These are phyloP conservation scores for Plicaturopsis crispa DNA, from an alignment of 768 basidiomycete species.

Conservation along the genomic window DNA sequence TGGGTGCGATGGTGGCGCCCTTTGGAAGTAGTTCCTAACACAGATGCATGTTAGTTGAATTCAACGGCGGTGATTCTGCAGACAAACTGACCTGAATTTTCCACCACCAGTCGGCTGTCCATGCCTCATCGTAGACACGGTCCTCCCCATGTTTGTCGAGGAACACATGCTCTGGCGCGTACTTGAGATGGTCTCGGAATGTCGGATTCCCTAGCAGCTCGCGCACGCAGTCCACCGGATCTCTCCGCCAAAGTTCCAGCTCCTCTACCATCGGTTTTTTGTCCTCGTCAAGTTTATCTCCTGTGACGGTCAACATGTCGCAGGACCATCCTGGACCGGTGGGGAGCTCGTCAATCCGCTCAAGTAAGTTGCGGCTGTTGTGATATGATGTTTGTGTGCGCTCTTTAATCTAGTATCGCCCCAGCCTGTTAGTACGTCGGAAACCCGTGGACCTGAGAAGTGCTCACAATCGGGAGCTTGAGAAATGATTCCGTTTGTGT, in stretches of 20 bases:
- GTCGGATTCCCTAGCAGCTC: slow-evolving; percentile 22
- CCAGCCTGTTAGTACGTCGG: not conserved
- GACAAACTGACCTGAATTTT: slow-evolving; percentile 21
- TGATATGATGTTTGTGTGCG: slow-evolving; percentile 7
- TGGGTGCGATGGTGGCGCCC: slow-evolving; percentile 26
- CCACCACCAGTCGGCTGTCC: slow-evolving; percentile 29
- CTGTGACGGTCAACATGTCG: slow-evolving; percentile 11
- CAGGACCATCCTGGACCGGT: slow-evolving; percentile 15
- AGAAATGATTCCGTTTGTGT: slow-evolving; percentile 13
- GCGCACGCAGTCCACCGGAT: slow-evolving; percentile 23
- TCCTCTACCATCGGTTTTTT: slow-evolving; percentile 7
- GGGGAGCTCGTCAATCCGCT: slow-evolving; percentile 15
- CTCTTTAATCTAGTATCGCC: slow-evolving; percentile 4
- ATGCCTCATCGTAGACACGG: slow-evolving; percentile 27
- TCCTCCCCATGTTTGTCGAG: slow-evolving; percentile 6
- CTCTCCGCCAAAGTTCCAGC: slow-evolving; percentile 19
- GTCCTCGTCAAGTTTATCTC: slow-evolving; percentile 10
- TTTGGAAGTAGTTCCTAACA: not conserved
- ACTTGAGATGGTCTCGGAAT: slow-evolving; percentile 20
- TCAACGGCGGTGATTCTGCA: not conserved
- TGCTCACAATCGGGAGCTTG: slow-evolving; percentile 11
- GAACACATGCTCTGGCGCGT: slow-evolving; percentile 21
- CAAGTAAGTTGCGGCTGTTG: slow-evolving; percentile 13
- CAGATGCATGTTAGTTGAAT: not conserved
- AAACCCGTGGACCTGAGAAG: not conserved